phyloP scores from a whole-genome alignment of 2,329 filamentous ascomycete genomes.

The Fusarium cyanostomum region DNA sequence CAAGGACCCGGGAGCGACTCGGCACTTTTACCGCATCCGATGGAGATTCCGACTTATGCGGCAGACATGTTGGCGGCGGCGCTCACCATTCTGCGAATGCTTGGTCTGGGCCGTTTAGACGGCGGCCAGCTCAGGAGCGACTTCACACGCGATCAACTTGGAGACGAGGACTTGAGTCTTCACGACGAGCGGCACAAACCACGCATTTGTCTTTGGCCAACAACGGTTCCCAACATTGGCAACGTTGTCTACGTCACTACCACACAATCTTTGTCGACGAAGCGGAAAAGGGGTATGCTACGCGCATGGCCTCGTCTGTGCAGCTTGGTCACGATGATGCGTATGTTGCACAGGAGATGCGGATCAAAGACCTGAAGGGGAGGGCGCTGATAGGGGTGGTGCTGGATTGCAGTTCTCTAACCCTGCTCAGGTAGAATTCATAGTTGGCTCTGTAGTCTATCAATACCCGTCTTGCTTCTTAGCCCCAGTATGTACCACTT shows the following conservation, averaged over 20 bases:
- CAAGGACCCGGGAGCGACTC: constrained; percentile 50
- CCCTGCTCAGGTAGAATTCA: no score
- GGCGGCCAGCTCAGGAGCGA: constrained; percentile 61
- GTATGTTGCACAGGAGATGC: constrained; percentile 1
- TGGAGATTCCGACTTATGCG: constrained; percentile 69
- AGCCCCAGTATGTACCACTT: no score
- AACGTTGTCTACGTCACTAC: constrained; percentile 59
- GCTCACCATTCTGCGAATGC: constrained; percentile 73
- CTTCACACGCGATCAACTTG: constrained; percentile 56
- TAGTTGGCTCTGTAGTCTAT: no score
- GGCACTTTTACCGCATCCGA: constrained; percentile 64
- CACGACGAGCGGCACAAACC: constrained; percentile 62
- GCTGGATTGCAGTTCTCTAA: constrained; percentile 16
- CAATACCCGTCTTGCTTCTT: no score
- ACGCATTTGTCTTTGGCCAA: constrained; percentile 70
- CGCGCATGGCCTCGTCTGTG: constrained; percentile 77
- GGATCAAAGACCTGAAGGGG: background rate
- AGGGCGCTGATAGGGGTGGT: constrained; percentile 2
- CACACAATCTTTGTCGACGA: constrained; percentile 72
- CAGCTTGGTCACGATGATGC: constrained; percentile 77
- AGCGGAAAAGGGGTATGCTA: constrained; percentile 62
- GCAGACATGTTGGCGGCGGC: constrained; percentile 70
- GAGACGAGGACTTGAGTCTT: constrained; percentile 58
- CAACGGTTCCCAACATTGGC: constrained; percentile 62
- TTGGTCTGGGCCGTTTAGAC: constrained; percentile 65